Conservation (phyloP, 2,329 filamentous ascomycete genomes). For the Neopestalotiopsis clavispora region DNA sequence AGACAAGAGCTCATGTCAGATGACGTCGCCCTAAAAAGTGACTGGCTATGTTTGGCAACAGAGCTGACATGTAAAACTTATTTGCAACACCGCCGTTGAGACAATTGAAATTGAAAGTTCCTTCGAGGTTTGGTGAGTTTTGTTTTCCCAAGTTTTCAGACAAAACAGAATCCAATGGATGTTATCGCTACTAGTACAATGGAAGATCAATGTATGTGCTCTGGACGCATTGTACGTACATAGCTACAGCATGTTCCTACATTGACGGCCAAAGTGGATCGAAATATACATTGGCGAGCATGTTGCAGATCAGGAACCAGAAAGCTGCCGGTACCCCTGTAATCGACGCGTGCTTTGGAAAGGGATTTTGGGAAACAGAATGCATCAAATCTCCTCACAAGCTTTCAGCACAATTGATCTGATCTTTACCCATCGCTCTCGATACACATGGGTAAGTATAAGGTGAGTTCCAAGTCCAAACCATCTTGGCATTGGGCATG, state of each 20-base stretch:
- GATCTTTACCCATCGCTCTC: no score
- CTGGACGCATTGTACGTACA: not conserved
- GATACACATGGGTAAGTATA: not conserved
- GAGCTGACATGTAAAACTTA: not conserved
- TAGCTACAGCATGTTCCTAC: not conserved
- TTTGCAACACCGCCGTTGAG: not conserved
- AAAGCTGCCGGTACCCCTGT: not conserved
- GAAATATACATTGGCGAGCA: not conserved
- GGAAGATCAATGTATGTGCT: no score
- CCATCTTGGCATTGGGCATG: no score
- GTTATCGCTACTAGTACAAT: no score
- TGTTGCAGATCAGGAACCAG: constrained; percentile 11
- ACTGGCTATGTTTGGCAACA: not conserved
- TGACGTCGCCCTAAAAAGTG: not conserved
- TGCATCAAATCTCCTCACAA: no score
- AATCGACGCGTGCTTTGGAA: not conserved
- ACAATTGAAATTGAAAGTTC: not conserved
- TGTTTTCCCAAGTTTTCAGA: no score
- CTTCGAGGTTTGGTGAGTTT: not conserved
- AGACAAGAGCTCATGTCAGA: constrained; percentile 1
- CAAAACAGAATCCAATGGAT: no score
- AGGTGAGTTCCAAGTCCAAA: no score
- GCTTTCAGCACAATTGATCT: no score
- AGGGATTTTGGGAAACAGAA: not conserved
- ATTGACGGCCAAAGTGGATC: not conserved